phyloP scores from a whole-genome alignment of 2,329 filamentous ascomycete species.

The Colletotrichum tropicicola region DNA sequence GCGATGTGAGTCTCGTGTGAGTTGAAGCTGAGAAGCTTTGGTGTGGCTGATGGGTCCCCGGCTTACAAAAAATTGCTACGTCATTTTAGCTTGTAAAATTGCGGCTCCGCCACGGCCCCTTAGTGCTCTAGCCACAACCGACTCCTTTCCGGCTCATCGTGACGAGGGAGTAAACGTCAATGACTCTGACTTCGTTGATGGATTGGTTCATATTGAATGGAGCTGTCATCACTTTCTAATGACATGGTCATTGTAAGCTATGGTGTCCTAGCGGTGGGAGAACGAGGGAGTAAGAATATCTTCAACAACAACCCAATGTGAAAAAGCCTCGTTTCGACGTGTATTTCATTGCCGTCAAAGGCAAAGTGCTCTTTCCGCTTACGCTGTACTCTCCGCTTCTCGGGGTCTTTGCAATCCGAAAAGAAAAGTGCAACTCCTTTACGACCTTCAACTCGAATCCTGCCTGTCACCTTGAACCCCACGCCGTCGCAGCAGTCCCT shows the following conservation, averaged over 20 bases:
- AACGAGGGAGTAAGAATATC: too few species aligned
- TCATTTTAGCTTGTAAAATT: conserved; percentile 23
- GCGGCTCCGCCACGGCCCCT: conserved; percentile 16
- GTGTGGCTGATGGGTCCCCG: conserved; percentile 24
- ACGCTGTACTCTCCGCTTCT: too few species aligned
- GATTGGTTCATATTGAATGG: background rate
- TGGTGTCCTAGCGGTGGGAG: too few species aligned
- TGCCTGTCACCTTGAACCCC: too few species aligned
- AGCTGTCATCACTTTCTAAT: background rate
- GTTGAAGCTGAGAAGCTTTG: background rate
- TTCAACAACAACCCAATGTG: too few species aligned
- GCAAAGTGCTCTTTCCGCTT: too few species aligned
- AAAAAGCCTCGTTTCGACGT: too few species aligned
- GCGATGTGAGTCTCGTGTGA: background rate
- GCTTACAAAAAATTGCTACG: conserved; percentile 22
- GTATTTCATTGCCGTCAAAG: too few species aligned
- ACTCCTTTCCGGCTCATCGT: background rate
- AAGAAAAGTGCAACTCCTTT: too few species aligned
- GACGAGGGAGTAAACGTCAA: conserved; percentile 3
- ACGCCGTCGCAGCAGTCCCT: too few species aligned
- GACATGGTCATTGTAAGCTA: background rate
- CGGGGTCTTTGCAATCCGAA: too few species aligned
- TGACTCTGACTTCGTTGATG: background rate
- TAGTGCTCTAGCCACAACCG: conserved; percentile 22
- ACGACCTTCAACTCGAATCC: too few species aligned